Percentiles rank a stretch among this genome's conserved stretches.
These are phyloP conservation scores for Xylaria polymorpha DNA, from an alignment of 2,329 filamentous ascomycete species.

Conservation along the genomic window DNA sequence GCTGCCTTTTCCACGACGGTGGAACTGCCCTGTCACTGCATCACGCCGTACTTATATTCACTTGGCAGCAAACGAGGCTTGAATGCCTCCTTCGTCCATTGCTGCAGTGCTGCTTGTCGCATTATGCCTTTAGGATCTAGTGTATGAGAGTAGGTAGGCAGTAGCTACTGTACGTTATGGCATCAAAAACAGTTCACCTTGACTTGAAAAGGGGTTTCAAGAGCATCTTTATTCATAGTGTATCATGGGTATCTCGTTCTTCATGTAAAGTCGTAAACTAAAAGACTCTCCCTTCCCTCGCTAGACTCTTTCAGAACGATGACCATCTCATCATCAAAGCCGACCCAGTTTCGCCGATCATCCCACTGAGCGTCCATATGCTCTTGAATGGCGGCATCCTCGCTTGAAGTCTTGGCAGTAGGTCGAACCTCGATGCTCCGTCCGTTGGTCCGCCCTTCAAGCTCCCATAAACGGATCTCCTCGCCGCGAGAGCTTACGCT, in stretches of 20 bases:
- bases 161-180: too few species aligned
- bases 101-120: neutral
- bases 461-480: constrained; percentile 87
- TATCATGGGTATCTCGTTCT: constrained; percentile 24
- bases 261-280: constrained; percentile 86
- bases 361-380: constrained; percentile 52
- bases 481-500: constrained; percentile 86
- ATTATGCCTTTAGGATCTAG: neutral
- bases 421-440: constrained; percentile 64
- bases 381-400: constrained; percentile 31
- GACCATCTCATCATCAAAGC: constrained; percentile 93
- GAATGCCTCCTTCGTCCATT: neutral
- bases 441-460: constrained; percentile 74
- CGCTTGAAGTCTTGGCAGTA: constrained; percentile 46
- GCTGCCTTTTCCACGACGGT: neutral
- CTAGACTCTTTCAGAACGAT: constrained; percentile 80
- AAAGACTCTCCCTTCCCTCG: constrained; percentile 75
- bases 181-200: neutral
- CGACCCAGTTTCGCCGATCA: constrained; percentile 73
- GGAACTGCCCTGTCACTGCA: neutral
- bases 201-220: neutral
- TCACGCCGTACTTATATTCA: neutral
- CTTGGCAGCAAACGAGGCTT: neutral
- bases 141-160: neutral
- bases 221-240: neutral